Base-by-base conservation (phyloP, 345 rosid genomes). In the Raphanus sativus region DNA sequence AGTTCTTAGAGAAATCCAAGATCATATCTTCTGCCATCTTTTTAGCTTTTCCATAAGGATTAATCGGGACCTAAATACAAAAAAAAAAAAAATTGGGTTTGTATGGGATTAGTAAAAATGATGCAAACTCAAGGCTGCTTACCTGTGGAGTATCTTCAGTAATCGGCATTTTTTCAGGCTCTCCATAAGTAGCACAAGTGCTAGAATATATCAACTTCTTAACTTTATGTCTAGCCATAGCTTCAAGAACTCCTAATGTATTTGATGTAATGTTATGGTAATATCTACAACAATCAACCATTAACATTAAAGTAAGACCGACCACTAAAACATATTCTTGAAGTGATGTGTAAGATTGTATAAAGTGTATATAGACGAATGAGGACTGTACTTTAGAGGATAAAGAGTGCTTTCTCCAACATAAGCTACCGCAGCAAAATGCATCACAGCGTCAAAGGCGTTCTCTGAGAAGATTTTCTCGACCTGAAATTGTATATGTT, bases 401-500 rank as follows among this genome's bases (percentile, higher is more conserved):
- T 95, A 84, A 65, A 89, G 84, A 2, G 99, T 95, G 84, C 99
- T 95, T 86, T 95, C 99, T 70, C 98, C 99, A 68, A 95, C 99
- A 85, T 92, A 95, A 59, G 99, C 99, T 66, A 95, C 99, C 33
- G 99, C 99, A 52, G 99, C 99, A 84, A 95, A 95, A 88, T 95
- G 99, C 84, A 95, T 95, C 78, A 92, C 99, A 16, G 98, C 98
- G 50, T 95, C 97, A 79, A 95, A 95, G 29, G 97, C 98, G 61
- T 95, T 95, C 81, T 91, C 94, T 4, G 91, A 88, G 87, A 95
- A 95, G 75, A 95, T 70, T 79, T 86, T 87, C 60, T 88, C 88
- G 11, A 95, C 94, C 99, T 95, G 86, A 76, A 36, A 34, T 12
- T 28, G 13, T 33, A 29, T 75, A 0, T 6, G 28, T 32, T 66